Conservation (phyloP, 805 yeast species). For the Yarrowia sp. region DNA sequence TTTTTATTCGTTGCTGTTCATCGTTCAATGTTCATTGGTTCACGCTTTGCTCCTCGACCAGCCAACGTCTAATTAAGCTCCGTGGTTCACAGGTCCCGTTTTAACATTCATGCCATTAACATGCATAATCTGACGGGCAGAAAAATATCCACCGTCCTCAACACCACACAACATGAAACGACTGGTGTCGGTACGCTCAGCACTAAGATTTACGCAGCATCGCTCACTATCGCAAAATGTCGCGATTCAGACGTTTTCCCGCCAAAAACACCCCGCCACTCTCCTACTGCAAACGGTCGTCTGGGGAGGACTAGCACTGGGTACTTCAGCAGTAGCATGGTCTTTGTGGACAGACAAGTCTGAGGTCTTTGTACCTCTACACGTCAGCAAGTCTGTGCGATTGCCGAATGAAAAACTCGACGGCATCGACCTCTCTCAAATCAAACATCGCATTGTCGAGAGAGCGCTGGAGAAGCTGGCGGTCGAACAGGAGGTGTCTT, state of each 20-base stretch:
- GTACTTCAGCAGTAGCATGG: conserved; percentile 1
- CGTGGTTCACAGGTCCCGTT: neutral
- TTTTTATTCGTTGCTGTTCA: too few species aligned
- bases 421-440: conserved; percentile 14
- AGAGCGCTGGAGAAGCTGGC: conserved; percentile 19
- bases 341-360: conserved; percentile 8
- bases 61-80: neutral
- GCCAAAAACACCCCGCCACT: conserved; percentile 26
- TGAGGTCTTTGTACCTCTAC: conserved; percentile 23
- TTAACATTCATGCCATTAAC: neutral
- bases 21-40: too few species aligned
- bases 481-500: conserved; percentile 14
- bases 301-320: conserved; percentile 2
- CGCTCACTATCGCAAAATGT: neutral
- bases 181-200: neutral
- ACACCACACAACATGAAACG: neutral
- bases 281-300: neutral
- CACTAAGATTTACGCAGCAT: neutral
- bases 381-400: conserved; percentile 11
- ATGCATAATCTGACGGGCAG: neutral
- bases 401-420: conserved; percentile 12
- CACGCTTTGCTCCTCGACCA: too few species aligned
- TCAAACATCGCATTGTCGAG: conserved; percentile 18
- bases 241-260: conserved; percentile 2
- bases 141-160: neutral